These are phyloP conservation scores for Macrophomina pseudophaseolina DNA, from an alignment of 2,329 filamentous ascomycete genomes.

Conservation along the genomic window DNA sequence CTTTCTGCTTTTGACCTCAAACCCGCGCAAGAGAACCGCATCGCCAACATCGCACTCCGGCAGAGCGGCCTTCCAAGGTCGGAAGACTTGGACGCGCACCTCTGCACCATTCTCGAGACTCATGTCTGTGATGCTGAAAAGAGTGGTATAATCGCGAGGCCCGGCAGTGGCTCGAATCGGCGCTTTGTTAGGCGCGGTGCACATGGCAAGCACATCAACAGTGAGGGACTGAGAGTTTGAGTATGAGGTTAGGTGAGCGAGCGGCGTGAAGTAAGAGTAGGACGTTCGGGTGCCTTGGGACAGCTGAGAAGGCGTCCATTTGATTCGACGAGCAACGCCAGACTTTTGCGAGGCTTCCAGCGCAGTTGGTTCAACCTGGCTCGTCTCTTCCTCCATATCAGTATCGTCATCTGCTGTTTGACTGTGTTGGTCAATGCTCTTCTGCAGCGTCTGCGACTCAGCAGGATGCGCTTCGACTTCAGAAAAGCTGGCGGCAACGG, in stretches of 20 bases:
- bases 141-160: slow-evolving; percentile 51
- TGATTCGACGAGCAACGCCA: not conserved
- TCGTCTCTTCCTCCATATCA: not conserved
- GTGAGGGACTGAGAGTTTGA: slow-evolving; percentile 48
- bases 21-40: slow-evolving; percentile 50
- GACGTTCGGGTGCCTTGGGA: slow-evolving; percentile 46
- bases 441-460: not conserved
- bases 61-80: slow-evolving; percentile 49
- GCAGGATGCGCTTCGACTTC: not conserved
- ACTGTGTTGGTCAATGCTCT: not conserved
- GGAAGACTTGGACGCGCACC: slow-evolving; percentile 48
- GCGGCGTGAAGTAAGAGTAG: slow-evolving; percentile 53
- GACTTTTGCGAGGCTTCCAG: not conserved
- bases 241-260: slow-evolving; percentile 46
- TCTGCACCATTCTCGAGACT: slow-evolving; percentile 28
- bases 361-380: not conserved
- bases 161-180: slow-evolving; percentile 48
- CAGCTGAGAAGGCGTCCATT: slow-evolving; percentile 5
- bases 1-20: slow-evolving; percentile 49
- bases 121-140: slow-evolving; percentile 48
- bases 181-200: slow-evolving; percentile 40
- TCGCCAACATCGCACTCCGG: slow-evolving; percentile 50
- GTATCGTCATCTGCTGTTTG: not conserved
- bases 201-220: slow-evolving; percentile 53
- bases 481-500: slow-evolving; percentile 24